A percentile compares a stretch with the other conserved stretches of the same genome.
Conservation (phyloP, 2,329 filamentous ascomycete species). For the Fusarium scirpi region DNA sequence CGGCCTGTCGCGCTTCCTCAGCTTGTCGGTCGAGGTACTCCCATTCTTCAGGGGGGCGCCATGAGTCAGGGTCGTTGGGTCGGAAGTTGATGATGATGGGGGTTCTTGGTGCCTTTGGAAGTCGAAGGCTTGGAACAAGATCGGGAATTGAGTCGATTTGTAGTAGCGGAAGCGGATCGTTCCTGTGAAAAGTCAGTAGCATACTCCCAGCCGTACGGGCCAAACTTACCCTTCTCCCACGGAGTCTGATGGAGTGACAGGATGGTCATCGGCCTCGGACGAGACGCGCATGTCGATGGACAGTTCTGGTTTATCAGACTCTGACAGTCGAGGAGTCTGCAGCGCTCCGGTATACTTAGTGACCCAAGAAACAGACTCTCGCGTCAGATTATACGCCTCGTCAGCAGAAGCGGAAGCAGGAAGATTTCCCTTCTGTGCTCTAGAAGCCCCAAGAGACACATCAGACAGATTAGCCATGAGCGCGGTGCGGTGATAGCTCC, state of each 20-base stretch:
- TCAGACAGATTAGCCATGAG: constrained; percentile 32
- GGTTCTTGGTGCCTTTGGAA: constrained; percentile 13
- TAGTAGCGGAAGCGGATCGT: constrained; percentile 22
- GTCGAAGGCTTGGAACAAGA: constrained; percentile 11
- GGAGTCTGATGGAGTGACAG: constrained; percentile 30
- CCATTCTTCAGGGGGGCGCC: constrained; percentile 61
- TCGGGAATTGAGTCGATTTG: constrained; percentile 32
- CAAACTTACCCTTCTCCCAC: constrained; percentile 19
- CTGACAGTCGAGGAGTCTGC: constrained; percentile 6
- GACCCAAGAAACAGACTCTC: constrained; percentile 28
- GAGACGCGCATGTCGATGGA: constrained; percentile 35
- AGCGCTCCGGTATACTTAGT: constrained; percentile 29
- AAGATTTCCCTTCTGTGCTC: not conserved
- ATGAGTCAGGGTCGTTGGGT: constrained; percentile 56
- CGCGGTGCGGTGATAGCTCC: constrained; percentile 42
- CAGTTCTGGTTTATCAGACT: constrained; percentile 22
- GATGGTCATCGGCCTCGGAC: constrained; percentile 35
- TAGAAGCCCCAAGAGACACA: constrained; percentile 19
- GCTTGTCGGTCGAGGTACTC: constrained; percentile 44
- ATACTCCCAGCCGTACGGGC: not conserved
- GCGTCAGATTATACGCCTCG: constrained; percentile 16
- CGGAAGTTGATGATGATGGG: constrained; percentile 45
- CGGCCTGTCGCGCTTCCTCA: not conserved
- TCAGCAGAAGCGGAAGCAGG: constrained; percentile 4
- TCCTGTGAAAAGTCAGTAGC: constrained; percentile 23